Conservation (phyloP, 257 asterid genomes). For the Solanum pinnatisectum region DNA sequence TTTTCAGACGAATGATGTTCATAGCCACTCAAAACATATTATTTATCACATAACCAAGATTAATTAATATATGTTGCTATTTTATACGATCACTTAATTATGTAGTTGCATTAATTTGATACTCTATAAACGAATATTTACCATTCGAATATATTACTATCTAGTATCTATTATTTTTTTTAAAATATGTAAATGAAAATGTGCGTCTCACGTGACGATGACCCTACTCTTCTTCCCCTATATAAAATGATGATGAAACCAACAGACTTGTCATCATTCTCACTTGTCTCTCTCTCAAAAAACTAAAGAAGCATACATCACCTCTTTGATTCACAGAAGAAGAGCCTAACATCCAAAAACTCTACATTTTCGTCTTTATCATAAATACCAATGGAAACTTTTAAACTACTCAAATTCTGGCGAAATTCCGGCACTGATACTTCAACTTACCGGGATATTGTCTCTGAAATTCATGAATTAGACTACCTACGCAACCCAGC, state of each 20-base stretch:
- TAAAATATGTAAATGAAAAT: neutral
- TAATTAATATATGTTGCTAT: no score
- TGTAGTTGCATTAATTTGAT: neutral
- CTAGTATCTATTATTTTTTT: neutral
- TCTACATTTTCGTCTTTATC: neutral
- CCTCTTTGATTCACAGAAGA: neutral
- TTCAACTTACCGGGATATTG: conserved; percentile 19
- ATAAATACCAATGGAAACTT: conserved; percentile 39
- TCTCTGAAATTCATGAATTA: neutral
- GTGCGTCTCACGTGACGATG: neutral
- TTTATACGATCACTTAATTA: neutral
- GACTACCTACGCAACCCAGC: conserved; percentile 17
- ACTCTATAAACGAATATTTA: no score
- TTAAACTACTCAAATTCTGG: conserved; percentile 53
- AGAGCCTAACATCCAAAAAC: neutral
- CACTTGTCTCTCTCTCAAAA: neutral
- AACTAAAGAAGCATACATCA: neutral
- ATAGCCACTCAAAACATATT: no score
- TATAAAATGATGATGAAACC: neutral
- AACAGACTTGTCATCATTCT: neutral
- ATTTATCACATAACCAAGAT: no score
- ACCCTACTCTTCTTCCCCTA: neutral
- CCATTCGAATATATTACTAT: neutral
- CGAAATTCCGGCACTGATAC: conserved; percentile 22
- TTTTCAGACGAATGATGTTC: no score